Evolutionary conservation across 306 rosid species (phyloP).

Genomic region (Amphicarpaea edgeworthii): DNA sequence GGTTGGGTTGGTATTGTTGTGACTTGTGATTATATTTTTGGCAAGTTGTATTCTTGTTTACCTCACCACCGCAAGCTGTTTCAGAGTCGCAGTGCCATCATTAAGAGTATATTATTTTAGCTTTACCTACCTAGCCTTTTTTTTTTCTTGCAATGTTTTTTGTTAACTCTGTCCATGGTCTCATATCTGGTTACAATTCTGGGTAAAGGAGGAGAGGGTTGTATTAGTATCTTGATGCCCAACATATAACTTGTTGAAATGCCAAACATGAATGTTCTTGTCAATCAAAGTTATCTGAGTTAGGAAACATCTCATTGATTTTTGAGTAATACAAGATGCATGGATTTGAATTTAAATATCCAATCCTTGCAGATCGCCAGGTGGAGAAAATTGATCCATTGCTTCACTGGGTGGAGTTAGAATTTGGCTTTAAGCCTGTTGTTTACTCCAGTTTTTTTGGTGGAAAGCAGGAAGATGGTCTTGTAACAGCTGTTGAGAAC

Average conservation of each 20-base stretch:
- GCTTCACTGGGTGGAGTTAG: constrained; percentile 80
- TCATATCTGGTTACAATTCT: too few relatives aligned
- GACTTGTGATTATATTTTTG: constrained; percentile 4
- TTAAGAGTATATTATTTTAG: constrained; percentile 23
- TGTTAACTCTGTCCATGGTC: too few relatives aligned
- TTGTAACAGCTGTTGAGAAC: constrained; percentile 64
- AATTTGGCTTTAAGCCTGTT: constrained; percentile 85
- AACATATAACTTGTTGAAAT: too few relatives aligned
- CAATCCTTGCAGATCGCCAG: constrained; percentile 68
- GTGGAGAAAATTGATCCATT: constrained; percentile 87
- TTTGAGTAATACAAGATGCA: background rate
- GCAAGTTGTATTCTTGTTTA: constrained; percentile 4
- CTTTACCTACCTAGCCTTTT: background rate
- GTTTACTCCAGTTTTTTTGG: constrained; percentile 78
- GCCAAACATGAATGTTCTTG: constrained; percentile 12
- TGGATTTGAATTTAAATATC: constrained; percentile 32
- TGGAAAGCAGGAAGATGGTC: constrained; percentile 86
- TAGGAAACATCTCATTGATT: constrained; percentile 17
- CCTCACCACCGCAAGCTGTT: constrained; percentile 14
- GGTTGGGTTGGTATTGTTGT: background rate
- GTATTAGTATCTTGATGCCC: too few relatives aligned
- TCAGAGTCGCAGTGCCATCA: background rate
- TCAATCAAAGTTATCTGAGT: constrained; percentile 23
- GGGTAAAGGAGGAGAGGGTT: too few relatives aligned
- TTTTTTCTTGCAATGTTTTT: background rate